Conservation (phyloP, 2,329 filamentous ascomycete species). For the Biscogniauxia sp. region DNA sequence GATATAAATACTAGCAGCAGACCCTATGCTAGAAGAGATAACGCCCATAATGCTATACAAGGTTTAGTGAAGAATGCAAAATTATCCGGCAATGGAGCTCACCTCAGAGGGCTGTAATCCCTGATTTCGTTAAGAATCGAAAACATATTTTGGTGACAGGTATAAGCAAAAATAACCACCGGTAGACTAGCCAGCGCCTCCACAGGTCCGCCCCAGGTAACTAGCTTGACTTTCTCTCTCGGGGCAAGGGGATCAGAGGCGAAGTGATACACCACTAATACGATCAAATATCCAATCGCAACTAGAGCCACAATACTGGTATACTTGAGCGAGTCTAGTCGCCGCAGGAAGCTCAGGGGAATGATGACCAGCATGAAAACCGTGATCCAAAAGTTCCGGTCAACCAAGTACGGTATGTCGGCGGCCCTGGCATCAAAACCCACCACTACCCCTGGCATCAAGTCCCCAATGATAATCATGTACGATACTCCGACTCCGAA, state of each 20-base stretch:
- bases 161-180: conserved; percentile 98
- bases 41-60: conserved; percentile 70
- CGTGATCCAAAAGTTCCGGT: conserved; percentile 96
- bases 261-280: conserved; percentile 93
- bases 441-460: conserved; percentile 91
- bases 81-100: conserved; percentile 5
- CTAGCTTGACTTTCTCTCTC: conserved; percentile 70
- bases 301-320: conserved; percentile 88
- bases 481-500: conserved; percentile 97
- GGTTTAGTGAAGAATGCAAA: conserved; percentile 11
- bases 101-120: conserved; percentile 69
- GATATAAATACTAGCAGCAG: conserved; percentile 82
- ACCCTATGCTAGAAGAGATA: conserved; percentile 79
- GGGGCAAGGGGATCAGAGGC: conserved; percentile 72
- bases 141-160: conserved; percentile 99
- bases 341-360: conserved; percentile 85
- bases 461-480: conserved; percentile 95
- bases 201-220: conserved; percentile 77
- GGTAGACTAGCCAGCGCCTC: conserved; percentile 82
- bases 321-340: conserved; percentile 94
- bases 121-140: conserved; percentile 94
- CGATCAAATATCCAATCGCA: conserved; percentile 90
- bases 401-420: conserved; percentile 71
- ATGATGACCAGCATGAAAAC: conserved; percentile 97
- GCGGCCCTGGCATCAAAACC: conserved; percentile 70